Base-by-base conservation (phyloP, 148 eudicot genomes). In the Camellia japonica region DNA sequence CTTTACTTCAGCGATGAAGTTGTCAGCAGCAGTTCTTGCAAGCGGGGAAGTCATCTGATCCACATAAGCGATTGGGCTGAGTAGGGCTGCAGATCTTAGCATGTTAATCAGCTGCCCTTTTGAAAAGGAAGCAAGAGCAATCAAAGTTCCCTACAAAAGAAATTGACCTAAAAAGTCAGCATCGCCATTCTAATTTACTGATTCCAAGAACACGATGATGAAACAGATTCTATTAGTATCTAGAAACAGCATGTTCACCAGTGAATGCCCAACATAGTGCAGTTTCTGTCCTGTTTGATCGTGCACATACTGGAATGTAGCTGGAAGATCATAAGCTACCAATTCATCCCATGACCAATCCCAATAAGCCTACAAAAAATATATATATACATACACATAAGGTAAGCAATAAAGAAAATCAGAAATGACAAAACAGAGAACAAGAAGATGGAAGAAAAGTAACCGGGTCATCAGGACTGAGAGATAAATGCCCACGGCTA, bases 291-390 rank as follows among this genome's bases (percentile, higher is more conserved):
- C 83, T 2, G 91, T 88, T 63, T 83, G 90, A 44, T 78, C 80
- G 61, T 83, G 56, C n/a, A 92, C 88, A 54, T 83, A 87, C 10
- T 84, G 78, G 82, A 89, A 81, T 5, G 81, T 56, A 9, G 95
- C 87, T 0, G 93, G 95, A 54, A 92, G 74, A 72, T 92, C 95
- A 74, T 87, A 85, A 12, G 89, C 83, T 1, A 78, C 92, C 73
- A 92, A 69, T 71, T 92, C 96, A 71, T 92, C 96, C 96, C 93
- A 92, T 19, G 93, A 87, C 96, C 96, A 92, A 64, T 92, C 82
- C 96, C 92, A 92, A 80, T 87, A 92, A 8, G 83, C 90, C 95
- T 92, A 66, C 44, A 44, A 71, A 7, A n/a, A 11, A 23, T 54
- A 30, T 6, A 30, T 8, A 58, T 8, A 58, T 3, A 14, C 10